Base-by-base conservation (phyloP, 2,329 filamentous ascomycete genomes). In the Venturiaceae sp. region DNA sequence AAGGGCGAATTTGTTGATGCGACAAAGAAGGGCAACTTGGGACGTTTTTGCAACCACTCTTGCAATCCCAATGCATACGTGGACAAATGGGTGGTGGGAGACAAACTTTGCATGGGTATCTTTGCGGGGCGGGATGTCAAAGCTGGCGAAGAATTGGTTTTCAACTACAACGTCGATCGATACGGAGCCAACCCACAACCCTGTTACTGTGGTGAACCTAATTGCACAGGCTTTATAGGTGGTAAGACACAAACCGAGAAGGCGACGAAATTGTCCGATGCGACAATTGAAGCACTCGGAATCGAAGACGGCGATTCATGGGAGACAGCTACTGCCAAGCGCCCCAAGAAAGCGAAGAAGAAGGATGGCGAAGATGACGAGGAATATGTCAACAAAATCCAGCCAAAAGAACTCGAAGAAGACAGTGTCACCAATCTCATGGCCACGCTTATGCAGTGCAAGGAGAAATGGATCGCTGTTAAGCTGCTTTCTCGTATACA, bases 11-110 rank as follows among this genome's bases (percentile, higher is more conserved):
- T 97, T 69, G 91, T 99, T 60, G 94, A 99, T 74, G 94, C 94
- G 23, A 99, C 94, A 9, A 95, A 94, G 70, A 95, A 90, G 71
- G 94, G 94, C 55, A 97, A 97, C 65, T 82, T 99, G 5, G 94
- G 92, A 55, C 86, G 94, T 32, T 99, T 99, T 69, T 99, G 94
- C 82, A 99, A 99, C 68, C 94, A 99, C 72, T 97, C 94, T 8
- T 99, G 94, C 80, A 96, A 94, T 71, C 94, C 94, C 19, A 99
- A 99, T 70, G 97, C 92, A 75, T 97, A 95, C 73, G 92, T 99
- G 63, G 94, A 99, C 80, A 99, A 99, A 76, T 99, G 94, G 94
- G 92, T 97, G 60, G 91, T 99, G 34, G 92, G 91, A 19, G 90
- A 95, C 67, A 97, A 96, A 77, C 79, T 97, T 69, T 92, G 94